Conservation (phyloP, 2,329 filamentous ascomycete genomes). For the Drechslerella coelobrocha region DNA sequence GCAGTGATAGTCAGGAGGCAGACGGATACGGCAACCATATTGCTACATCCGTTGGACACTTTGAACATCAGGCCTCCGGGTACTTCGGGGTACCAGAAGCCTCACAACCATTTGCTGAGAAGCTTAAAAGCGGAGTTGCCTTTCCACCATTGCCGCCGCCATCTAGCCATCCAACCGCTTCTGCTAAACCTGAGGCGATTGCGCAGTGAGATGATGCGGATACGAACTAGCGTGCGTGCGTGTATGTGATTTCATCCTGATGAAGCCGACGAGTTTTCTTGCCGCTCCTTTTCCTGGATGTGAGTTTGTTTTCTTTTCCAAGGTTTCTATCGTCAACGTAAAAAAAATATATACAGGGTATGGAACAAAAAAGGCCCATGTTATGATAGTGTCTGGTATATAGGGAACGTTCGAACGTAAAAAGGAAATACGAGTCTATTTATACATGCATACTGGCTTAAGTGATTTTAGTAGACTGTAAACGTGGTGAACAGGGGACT, state of each 20-base stretch:
- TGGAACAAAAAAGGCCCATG: not conserved
- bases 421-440: not conserved
- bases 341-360: not conserved
- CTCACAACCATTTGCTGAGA: constrained; percentile 37
- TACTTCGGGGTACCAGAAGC: constrained; percentile 30
- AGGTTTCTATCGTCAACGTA: constrained; percentile 4
- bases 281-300: constrained; percentile 28
- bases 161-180: constrained; percentile 16
- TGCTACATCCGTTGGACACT: constrained; percentile 26
- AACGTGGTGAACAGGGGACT: too few relatives aligned
- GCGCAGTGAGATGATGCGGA: constrained; percentile 13
- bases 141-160: constrained; percentile 42
- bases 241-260: constrained; percentile 8
- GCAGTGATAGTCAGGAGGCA: constrained; percentile 43
- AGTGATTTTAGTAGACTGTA: too few relatives aligned
- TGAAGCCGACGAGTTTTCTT: not conserved
- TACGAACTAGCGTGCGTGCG: constrained; percentile 5
- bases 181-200: constrained; percentile 33
- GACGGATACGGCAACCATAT: constrained; percentile 39
- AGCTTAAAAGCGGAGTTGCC: constrained; percentile 39
- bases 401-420: not conserved
- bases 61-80: constrained; percentile 23
- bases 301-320: constrained; percentile 7
- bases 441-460: too few relatives aligned
- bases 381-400: not conserved